phyloP scores from a whole-genome alignment of 768 basidiomycete genomes.

The Rubroboletus satanas region DNA sequence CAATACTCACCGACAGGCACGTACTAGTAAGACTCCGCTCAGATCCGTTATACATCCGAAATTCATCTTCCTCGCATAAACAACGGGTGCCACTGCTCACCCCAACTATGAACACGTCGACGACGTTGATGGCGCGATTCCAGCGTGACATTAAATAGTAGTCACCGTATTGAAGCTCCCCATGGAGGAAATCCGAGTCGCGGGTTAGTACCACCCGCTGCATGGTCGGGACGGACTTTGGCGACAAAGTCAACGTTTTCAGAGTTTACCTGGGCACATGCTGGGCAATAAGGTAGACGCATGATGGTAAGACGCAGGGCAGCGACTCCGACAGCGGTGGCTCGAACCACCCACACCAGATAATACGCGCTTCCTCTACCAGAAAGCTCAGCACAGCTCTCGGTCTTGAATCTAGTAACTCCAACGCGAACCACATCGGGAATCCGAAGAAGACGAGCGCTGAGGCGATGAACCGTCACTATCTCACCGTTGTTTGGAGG shows the following conservation, averaged over 20 bases:
- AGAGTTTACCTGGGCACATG: not conserved
- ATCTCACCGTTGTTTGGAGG: not conserved
- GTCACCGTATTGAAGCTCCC: not conserved
- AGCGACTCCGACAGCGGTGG: no score
- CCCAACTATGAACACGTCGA: not conserved
- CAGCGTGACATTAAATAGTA: no score
- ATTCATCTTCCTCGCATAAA: not conserved
- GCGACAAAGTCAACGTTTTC: not conserved
- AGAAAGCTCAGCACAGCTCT: not conserved
- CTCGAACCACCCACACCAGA: not conserved
- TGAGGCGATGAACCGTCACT: not conserved
- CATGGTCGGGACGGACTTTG: not conserved
- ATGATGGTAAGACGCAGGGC: not conserved
- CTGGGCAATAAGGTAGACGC: not conserved
- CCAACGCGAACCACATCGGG: not conserved
- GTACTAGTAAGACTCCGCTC: not conserved
- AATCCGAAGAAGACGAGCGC: not conserved
- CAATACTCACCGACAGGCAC: not conserved
- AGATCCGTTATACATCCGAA: not conserved
- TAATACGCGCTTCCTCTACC: not conserved
- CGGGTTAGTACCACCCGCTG: no score
- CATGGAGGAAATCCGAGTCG: not conserved
- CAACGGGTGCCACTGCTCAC: not conserved
- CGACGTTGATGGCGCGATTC: not conserved
- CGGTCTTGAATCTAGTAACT: not conserved